These are phyloP conservation scores for Pythium rhizo-oryzae DNA, from an alignment of 352 stramenopile genomes.

Conservation along the genomic window DNA sequence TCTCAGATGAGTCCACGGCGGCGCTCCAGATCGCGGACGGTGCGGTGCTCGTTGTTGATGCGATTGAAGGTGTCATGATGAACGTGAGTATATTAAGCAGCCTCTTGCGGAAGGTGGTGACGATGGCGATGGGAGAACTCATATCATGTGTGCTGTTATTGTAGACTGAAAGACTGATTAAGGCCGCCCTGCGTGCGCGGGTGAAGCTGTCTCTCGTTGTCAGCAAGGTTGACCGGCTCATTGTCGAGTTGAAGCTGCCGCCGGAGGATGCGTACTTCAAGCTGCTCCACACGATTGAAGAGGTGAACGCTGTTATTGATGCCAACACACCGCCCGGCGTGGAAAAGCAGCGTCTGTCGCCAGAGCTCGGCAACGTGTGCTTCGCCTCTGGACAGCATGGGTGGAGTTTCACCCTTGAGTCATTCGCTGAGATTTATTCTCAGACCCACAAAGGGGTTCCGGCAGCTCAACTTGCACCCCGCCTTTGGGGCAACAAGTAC, in stretches of 20 bases:
- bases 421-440: constrained; percentile 91
- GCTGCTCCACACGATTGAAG: constrained; percentile 96
- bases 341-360: constrained; percentile 81
- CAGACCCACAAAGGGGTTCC: constrained; percentile 80
- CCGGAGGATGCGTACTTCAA: constrained; percentile 99
- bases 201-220: constrained; percentile 93
- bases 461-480: constrained; percentile 81
- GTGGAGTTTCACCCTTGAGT: constrained; percentile 97
- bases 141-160: constrained; percentile 1
- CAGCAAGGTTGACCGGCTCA: constrained; percentile 99
- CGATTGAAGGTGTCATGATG: constrained; percentile 98
- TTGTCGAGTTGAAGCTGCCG: constrained; percentile 98
- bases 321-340: constrained; percentile 53
- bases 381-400: constrained; percentile 97
- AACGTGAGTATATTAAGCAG: constrained; percentile 51
- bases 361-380: constrained; percentile 96
- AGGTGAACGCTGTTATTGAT: constrained; percentile 94
- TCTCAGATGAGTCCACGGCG: constrained; percentile 95
- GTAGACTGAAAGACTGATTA: constrained; percentile 95
- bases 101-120: constrained; percentile 1
- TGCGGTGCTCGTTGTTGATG: constrained; percentile 96
- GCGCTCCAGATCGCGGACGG: constrained; percentile 95
- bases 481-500: constrained; percentile 98
- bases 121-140: constrained; percentile 6
- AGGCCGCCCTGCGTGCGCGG: constrained; percentile 90